Conservation (phyloP, 1,139 yeast genomes). For the Taphrina betulina region DNA sequence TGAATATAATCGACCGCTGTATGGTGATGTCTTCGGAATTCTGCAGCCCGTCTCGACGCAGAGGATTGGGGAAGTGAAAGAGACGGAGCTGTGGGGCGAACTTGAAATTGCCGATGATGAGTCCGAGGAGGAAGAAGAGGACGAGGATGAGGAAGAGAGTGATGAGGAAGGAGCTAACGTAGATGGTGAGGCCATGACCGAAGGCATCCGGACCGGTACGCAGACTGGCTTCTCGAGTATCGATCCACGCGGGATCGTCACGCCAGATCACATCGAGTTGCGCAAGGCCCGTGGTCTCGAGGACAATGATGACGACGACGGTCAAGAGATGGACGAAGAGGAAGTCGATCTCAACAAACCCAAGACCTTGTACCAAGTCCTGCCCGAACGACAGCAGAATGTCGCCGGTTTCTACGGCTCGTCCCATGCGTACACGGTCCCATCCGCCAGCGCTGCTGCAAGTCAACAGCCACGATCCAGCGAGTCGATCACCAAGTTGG, state of each 20-base stretch:
- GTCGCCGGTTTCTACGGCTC: slow-evolving; percentile 36
- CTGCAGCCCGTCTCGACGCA: slow-evolving; percentile 50
- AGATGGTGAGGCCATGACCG: slow-evolving; percentile 25
- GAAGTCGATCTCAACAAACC: slow-evolving; percentile 26
- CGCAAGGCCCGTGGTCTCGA: slow-evolving; percentile 34
- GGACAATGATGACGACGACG: slow-evolving; percentile 14
- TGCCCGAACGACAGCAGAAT: slow-evolving; percentile 34
- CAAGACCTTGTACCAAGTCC: slow-evolving; percentile 33
- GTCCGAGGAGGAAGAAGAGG: slow-evolving; percentile 44
- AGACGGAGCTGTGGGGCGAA: slow-evolving; percentile 45
- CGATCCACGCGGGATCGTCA: slow-evolving; percentile 35
- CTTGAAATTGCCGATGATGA: slow-evolving; percentile 43
- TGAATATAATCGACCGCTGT: slow-evolving; percentile 44
- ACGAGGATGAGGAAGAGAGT: slow-evolving; percentile 42
- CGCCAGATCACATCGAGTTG: slow-evolving; percentile 37
- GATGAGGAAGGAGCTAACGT: slow-evolving; percentile 36
- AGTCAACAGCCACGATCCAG: not conserved
- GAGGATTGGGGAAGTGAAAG: slow-evolving; percentile 45
- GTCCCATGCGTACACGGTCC: slow-evolving; percentile 34
- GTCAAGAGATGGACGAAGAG: slow-evolving; percentile 13
- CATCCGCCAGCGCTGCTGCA: slow-evolving; percentile 14
- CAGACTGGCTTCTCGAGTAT: slow-evolving; percentile 35
- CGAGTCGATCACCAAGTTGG: slow-evolving; percentile 12
- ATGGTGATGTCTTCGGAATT: slow-evolving; percentile 45
- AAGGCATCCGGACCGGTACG: slow-evolving; percentile 27